phyloP scores from a whole-genome alignment of 805 yeast genomes.

The Nakazawaea sp. region DNA sequence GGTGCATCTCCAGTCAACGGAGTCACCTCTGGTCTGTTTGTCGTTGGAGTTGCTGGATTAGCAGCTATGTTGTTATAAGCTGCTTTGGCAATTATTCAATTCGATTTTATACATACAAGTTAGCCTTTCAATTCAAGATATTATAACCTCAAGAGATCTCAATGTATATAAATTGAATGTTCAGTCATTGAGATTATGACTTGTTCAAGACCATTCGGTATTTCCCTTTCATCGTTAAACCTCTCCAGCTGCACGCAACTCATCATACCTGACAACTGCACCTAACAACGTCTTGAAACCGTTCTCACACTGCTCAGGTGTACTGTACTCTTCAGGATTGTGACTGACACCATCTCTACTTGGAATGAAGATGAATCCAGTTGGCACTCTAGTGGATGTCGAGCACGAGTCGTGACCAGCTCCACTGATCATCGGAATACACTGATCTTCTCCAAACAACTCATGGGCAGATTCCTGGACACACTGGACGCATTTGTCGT shows the following conservation, averaged over 20 bases:
- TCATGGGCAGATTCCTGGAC: constrained; percentile 46
- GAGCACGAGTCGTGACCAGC: constrained; percentile 73
- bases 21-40: constrained; percentile 6
- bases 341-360: constrained; percentile 61
- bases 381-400: constrained; percentile 50
- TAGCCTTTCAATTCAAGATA: not conserved
- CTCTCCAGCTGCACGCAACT: constrained; percentile 16
- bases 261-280: constrained; percentile 36
- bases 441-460: constrained; percentile 36
- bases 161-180: no score
- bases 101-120: not conserved
- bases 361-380: constrained; percentile 72
- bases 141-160: no score
- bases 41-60: constrained; percentile 17
- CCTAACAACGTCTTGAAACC: constrained; percentile 54
- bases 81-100: not conserved
- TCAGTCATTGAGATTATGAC: no score
- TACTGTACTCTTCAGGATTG: constrained; percentile 58
- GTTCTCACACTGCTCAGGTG: constrained; percentile 56
- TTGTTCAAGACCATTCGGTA: no score
- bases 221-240: no score
- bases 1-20: constrained; percentile 11
- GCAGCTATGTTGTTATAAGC: constrained; percentile 3
- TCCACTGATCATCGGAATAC: constrained; percentile 50
- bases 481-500: constrained; percentile 41